phyloP scores from a whole-genome alignment of 495 filamentous ascomycete species.

The Podospora tetraspora region DNA sequence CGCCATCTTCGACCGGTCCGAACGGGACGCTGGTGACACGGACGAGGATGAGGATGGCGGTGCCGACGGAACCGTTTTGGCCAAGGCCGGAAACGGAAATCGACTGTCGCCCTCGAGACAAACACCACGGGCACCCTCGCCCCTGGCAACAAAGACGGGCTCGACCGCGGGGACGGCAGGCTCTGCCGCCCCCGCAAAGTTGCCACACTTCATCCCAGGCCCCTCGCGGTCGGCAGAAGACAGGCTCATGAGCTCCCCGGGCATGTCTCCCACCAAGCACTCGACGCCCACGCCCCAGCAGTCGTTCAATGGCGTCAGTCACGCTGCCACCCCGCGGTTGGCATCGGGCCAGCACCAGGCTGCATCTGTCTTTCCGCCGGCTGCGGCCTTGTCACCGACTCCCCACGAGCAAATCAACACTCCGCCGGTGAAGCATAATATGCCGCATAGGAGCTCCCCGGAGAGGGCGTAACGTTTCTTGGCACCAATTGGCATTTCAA shows the following conservation, averaged over 20 bases:
- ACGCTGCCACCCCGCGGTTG: conserved; percentile 17
- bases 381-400: conserved; percentile 47
- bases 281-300: conserved; percentile 40
- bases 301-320: conserved; percentile 17
- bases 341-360: conserved; percentile 22
- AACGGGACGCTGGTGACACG: neutral
- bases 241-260: conserved; percentile 34
- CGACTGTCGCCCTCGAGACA: conserved; percentile 30
- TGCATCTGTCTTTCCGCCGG: conserved; percentile 46
- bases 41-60: neutral
- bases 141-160: conserved; percentile 30
- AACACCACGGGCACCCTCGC: conserved; percentile 24
- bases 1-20: conserved; percentile 33
- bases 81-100: conserved; percentile 27
- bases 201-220: conserved; percentile 26
- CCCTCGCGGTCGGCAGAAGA: conserved; percentile 14
- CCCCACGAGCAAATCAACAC: conserved; percentile 46
- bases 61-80: conserved; percentile 18
- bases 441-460: conserved; percentile 26
- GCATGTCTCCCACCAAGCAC: conserved; percentile 74
- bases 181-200: conserved; percentile 8
- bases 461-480: conserved; percentile 1
- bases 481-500: neutral
- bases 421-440: conserved; percentile 44
- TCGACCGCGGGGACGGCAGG: conserved; percentile 15